phyloP scores from a whole-genome alignment of 2,329 filamentous ascomycete genomes.

The Colletotrichum sp. region DNA sequence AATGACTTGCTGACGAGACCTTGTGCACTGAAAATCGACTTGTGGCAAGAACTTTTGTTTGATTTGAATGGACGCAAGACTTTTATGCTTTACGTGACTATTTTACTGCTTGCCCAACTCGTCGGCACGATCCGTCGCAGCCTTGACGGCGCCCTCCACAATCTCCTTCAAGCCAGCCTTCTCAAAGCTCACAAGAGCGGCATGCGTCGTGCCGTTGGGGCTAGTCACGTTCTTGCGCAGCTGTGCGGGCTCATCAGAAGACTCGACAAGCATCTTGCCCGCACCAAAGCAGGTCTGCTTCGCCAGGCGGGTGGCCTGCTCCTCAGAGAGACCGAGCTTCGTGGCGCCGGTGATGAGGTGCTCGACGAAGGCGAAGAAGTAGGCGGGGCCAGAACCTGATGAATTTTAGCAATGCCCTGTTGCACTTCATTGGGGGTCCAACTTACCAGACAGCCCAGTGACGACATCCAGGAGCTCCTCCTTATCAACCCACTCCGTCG shows the following conservation, averaged over 20 bases:
- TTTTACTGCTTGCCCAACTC: constrained; percentile 34
- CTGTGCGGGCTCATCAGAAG: constrained; percentile 49
- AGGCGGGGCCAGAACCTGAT: constrained; percentile 54
- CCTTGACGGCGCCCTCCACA: constrained; percentile 51
- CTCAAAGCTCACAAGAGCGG: constrained; percentile 54
- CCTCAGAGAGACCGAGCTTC: constrained; percentile 47
- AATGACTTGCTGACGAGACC: too few species aligned
- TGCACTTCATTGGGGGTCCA: rapidly evolving
- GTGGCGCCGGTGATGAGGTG: constrained; percentile 51
- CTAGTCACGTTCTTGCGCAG: constrained; percentile 57
- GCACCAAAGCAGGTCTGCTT: constrained; percentile 58
- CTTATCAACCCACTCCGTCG: constrained; percentile 53
- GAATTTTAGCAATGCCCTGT: background rate
- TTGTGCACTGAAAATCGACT: background rate
- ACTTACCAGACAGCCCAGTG: constrained; percentile 53
- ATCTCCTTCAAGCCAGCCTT: constrained; percentile 45
- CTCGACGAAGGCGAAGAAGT: constrained; percentile 60
- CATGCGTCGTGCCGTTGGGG: constrained; percentile 56
- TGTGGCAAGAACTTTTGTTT: background rate
- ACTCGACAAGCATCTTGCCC: constrained; percentile 54
- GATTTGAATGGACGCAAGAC: background rate
- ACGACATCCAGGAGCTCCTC: constrained; percentile 56
- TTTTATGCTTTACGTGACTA: background rate
- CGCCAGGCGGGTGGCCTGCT: constrained; percentile 54
- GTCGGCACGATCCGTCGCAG: constrained; percentile 45